Conservation (phyloP, 2,329 filamentous ascomycete genomes). For the Colletotrichum sp. region DNA sequence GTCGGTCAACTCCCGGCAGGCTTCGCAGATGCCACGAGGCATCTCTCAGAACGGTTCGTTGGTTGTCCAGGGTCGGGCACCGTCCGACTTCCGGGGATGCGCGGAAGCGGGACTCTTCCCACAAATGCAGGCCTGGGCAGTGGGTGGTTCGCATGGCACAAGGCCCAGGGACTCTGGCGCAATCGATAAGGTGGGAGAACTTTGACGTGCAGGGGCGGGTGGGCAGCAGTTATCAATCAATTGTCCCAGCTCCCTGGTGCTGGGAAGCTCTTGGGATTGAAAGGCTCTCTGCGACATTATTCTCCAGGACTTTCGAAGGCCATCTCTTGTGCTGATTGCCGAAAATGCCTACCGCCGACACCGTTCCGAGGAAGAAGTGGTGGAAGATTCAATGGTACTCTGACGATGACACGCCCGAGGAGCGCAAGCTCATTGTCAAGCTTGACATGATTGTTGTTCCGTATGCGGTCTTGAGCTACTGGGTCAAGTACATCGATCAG, state of each 20-base stretch:
- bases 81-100: background rate
- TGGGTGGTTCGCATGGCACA: constrained; percentile 3
- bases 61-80: background rate
- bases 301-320: background rate
- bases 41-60: background rate
- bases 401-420: constrained; percentile 49
- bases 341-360: background rate
- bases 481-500: constrained; percentile 28
- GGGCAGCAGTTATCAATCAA: background rate
- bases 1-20: constrained; percentile 14
- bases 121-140: background rate
- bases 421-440: constrained; percentile 45
- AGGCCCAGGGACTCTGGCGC: constrained; percentile 5
- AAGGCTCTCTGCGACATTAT: background rate
- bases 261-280: background rate
- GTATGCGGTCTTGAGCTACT: constrained; percentile 34
- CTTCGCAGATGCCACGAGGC: background rate
- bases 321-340: background rate
- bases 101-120: background rate
- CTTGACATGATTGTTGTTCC: constrained; percentile 43
- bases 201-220: background rate
- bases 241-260: background rate
- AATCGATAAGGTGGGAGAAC: background rate
- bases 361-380: constrained; percentile 31
- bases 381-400: constrained; percentile 53